These are phyloP conservation scores for Akebia trifoliata DNA, from an alignment of 164 flowering plant species.

Conservation along the genomic window DNA sequence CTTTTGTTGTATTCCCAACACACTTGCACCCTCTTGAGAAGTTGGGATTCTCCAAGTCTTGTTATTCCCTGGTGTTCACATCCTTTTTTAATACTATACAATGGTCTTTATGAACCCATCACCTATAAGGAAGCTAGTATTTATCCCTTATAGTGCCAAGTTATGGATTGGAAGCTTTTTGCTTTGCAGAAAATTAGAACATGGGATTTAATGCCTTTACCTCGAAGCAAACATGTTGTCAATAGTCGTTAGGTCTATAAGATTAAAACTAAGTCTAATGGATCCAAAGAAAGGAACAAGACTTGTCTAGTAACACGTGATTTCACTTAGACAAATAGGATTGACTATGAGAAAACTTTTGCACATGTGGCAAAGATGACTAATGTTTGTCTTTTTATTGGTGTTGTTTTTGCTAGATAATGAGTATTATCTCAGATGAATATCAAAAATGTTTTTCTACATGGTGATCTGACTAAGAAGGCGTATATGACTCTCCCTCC, in stretches of 20 bases:
- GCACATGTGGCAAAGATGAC: neutral
- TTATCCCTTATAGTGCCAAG: neutral
- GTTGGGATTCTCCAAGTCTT: neutral
- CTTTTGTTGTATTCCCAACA: neutral
- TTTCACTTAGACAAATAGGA: neutral
- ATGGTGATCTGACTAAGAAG: neutral
- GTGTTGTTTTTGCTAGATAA: neutral
- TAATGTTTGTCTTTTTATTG: neutral
- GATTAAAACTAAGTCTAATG: neutral
- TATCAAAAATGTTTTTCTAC: neutral
- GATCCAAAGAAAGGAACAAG: neutral
- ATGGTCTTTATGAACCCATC: neutral
- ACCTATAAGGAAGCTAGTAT: neutral
- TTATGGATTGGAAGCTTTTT: neutral
- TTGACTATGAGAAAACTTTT: slow-evolving; percentile 1
- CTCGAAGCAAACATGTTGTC: neutral
- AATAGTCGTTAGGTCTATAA: neutral
- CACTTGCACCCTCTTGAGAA: neutral
- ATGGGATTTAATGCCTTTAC: neutral
- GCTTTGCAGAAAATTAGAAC: neutral
- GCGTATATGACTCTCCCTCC: neutral
- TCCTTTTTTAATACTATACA: neutral
- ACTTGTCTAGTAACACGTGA: neutral
- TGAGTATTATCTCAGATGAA: neutral
- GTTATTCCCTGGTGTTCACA: neutral